Percentiles rank a stretch among this genome's conserved stretches.
phyloP scores from a whole-genome alignment of 2,329 filamentous ascomycete genomes.

The Fusarium sacchari region DNA sequence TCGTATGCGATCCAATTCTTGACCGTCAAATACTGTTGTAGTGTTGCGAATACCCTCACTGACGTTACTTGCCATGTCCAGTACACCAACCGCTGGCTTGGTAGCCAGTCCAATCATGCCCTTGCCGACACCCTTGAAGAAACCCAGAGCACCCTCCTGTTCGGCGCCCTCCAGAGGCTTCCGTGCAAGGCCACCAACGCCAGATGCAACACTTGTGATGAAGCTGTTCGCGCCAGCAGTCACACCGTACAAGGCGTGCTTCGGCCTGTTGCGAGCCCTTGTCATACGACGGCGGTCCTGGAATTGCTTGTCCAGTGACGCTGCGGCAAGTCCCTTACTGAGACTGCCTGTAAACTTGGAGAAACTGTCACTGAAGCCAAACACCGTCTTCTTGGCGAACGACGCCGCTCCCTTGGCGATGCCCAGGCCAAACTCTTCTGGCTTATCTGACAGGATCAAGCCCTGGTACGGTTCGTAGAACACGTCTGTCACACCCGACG shows the following conservation, averaged over 20 bases:
- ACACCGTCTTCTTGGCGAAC: slow-evolving; percentile 98
- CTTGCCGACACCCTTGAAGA: slow-evolving; percentile 98
- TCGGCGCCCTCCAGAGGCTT: slow-evolving; percentile 97
- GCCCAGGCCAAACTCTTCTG: slow-evolving; percentile 92
- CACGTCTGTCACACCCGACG: slow-evolving; percentile 95
- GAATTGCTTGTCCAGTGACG: slow-evolving; percentile 98
- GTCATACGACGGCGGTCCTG: slow-evolving; percentile 96
- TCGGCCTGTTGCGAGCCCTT: slow-evolving; percentile 89
- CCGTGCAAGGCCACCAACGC: slow-evolving; percentile 90
- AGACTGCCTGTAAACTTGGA: slow-evolving; percentile 98
- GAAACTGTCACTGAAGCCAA: slow-evolving; percentile 96
- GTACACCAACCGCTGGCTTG: slow-evolving; percentile 95
- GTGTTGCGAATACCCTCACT: slow-evolving; percentile 98
- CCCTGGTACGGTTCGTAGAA: slow-evolving; percentile 99
- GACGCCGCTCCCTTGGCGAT: slow-evolving; percentile 97
- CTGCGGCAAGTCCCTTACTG: slow-evolving; percentile 94
- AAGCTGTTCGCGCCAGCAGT: slow-evolving; percentile 96
- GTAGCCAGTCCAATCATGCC: slow-evolving; percentile 93
- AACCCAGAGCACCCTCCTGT: slow-evolving; percentile 91
- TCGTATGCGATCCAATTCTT: slow-evolving; percentile 94
- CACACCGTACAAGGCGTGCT: slow-evolving; percentile 96
- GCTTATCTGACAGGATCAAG: slow-evolving; percentile 93
- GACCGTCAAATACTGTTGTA: slow-evolving; percentile 95
- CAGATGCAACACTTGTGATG: slow-evolving; percentile 89
- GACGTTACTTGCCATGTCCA: slow-evolving; percentile 96